phyloP scores from a whole-genome alignment of 1,284 basidiomycete genomes.

The Austroboletus novae-zelandiae region DNA sequence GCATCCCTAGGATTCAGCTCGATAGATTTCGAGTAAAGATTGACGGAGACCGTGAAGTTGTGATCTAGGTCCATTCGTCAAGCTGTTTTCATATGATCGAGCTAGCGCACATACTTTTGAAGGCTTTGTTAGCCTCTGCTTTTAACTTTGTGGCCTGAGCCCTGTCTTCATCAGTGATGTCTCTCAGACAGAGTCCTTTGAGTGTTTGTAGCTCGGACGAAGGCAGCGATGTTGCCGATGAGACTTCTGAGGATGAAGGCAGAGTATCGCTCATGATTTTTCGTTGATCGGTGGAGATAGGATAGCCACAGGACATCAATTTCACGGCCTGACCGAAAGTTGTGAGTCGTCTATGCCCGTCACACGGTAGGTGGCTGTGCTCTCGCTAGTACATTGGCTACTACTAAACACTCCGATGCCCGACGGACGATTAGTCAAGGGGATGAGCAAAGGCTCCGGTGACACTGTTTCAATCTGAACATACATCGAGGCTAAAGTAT shows the following conservation, averaged over 20 bases:
- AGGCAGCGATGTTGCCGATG: conserved; percentile 49
- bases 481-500: conserved; percentile 67
- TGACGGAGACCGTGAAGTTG: conserved; percentile 62
- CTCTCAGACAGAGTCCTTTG: conserved; percentile 41
- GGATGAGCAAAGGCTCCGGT: neutral
- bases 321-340: conserved; percentile 3
- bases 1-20: conserved; percentile 75
- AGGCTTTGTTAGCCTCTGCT: conserved; percentile 83
- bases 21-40: conserved; percentile 76
- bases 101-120: conserved; percentile 50
- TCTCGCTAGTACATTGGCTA: too few relatives aligned
- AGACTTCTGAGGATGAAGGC: conserved; percentile 30
- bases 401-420: neutral
- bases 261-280: conserved; percentile 43
- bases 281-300: neutral
- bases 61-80: conserved; percentile 39
- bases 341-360: too few relatives aligned
- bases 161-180: conserved; percentile 69
- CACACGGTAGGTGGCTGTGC: too few relatives aligned
- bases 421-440: neutral
- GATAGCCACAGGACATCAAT: neutral
- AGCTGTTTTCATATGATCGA: conserved; percentile 1
- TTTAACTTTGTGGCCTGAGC: conserved; percentile 72
- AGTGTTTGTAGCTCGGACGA: conserved; percentile 51
- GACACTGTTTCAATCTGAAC: conserved; percentile 27